Base-by-base conservation (phyloP, 2,329 filamentous ascomycete genomes). In the Pseudogymnoascus sp. region DNA sequence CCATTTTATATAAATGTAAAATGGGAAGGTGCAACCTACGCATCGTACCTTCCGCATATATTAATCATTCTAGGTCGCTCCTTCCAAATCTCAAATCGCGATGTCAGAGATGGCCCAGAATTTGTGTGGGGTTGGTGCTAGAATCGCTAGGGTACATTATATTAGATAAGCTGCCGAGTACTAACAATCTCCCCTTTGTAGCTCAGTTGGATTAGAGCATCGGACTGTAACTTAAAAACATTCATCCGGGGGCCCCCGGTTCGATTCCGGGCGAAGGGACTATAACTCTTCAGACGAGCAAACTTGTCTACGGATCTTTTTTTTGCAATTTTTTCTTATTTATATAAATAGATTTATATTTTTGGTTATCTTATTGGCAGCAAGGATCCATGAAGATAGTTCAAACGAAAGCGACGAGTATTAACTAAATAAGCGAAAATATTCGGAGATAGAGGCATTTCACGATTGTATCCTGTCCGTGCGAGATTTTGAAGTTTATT, bases 131-230 rank as follows among this genome's bases (percentile, higher is more conserved):
- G 37, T 2, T 33, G 30, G 30, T 9, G 30, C 30, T 33, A 11
- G 9, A 33, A 6, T 33, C 30, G 6, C 30, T 33, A 33, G 7
- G 30, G 30, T 33, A 43, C 39, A 25, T 25, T 6, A 43, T 0
- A 12, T 43, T 12, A 25, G 20, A 43, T 43, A 43, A 43, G 20
- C 3, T 25, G 39, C 20, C 39, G 18, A 43, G 11, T 43, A 25
- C 18, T 22, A 43, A 43, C 39, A 43, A 43, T 25, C n/a, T 38
- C 37, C 57, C 57, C 57, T 58, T 58, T 58, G 57, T 58, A 58
- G 57, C 57, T 58, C 57, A 58, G 57, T 58, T 58, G 57, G 57
- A 58, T 58, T 58, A 58, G 57, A 58, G 57, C 57, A 58, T 58
- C 57, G 57, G 57, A 58, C 57, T 58, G 57, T 58, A 58, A 58